phyloP scores from a whole-genome alignment of 805 yeast species.

The Candida glaebosa region DNA sequence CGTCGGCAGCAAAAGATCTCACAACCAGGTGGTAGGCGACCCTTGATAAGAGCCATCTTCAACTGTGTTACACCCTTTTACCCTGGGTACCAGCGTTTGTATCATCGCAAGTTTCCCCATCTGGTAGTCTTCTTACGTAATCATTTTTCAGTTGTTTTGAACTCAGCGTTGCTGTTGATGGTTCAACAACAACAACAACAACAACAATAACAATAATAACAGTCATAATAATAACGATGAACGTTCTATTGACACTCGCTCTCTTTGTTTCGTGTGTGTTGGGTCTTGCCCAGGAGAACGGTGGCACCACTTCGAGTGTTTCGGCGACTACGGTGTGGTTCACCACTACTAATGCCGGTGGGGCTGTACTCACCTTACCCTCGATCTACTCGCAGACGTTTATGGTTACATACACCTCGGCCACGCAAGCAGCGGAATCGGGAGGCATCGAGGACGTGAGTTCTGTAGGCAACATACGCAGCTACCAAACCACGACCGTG shows the following conservation, averaged over 20 bases:
- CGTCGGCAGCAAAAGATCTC: no score
- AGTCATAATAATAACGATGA: not conserved
- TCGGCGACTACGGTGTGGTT: not conserved
- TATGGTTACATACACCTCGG: not conserved
- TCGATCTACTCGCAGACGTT: not conserved
- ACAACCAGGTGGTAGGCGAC: no score
- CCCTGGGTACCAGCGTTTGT: no score
- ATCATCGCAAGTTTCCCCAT: not conserved
- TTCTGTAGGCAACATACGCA: not conserved
- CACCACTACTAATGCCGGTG: not conserved
- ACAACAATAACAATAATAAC: no score
- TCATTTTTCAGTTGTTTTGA: not conserved
- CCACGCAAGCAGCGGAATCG: not conserved
- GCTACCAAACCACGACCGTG: not conserved
- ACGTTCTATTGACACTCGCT: not conserved
- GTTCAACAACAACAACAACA: no score
- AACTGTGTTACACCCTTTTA: no score
- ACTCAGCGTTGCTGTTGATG: no score
- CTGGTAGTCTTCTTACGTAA: not conserved
- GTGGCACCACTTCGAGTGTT: not conserved
- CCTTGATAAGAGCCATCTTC: no score
- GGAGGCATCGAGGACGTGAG: not conserved
- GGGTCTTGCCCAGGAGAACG: not conserved
- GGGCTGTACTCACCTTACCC: not conserved
- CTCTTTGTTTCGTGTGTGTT: not conserved